Evolutionary conservation across 139 green algal species (phyloP).

Genomic region (Eudorina sp.): DNA sequence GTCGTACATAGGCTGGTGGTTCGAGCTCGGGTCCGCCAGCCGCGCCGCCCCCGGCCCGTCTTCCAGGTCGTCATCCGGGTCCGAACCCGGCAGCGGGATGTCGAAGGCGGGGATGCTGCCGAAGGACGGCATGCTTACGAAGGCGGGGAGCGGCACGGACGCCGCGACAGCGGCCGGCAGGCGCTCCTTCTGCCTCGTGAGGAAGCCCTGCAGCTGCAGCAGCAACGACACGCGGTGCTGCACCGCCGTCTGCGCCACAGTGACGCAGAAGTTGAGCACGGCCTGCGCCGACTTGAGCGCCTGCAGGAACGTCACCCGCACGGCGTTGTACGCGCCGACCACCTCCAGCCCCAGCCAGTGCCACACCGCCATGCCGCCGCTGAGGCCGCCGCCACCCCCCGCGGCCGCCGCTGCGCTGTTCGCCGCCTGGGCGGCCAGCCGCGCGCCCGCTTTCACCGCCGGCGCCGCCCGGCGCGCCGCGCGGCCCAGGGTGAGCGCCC

Average conservation of each 20-base stretch:
- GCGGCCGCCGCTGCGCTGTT: neutral
- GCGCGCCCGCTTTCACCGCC: neutral
- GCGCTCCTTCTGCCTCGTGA: conserved; percentile 21
- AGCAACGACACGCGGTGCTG: conserved; percentile 58
- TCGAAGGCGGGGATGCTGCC: conserved; percentile 31
- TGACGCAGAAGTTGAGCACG: conserved; percentile 52
- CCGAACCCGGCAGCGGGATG: neutral
- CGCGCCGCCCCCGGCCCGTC: neutral
- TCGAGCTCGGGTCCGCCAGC: neutral
- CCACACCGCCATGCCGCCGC: conserved; percentile 26
- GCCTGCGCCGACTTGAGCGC: conserved; percentile 48
- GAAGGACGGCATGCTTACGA: conserved; percentile 45
- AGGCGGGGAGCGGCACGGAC: conserved; percentile 20
- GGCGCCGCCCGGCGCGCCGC: conserved; percentile 19
- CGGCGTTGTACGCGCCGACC: conserved; percentile 28
- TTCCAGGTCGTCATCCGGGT: neutral
- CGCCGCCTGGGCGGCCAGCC: neutral
- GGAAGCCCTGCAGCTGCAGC: conserved; percentile 51
- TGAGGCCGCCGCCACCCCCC: neutral
- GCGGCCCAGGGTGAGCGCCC: neutral
- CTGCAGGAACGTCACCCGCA: conserved; percentile 17
- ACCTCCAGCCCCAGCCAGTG: conserved; percentile 38
- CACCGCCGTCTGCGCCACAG: conserved; percentile 25
- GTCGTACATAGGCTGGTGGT: neutral
- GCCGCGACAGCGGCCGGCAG: conserved; percentile 35